phyloP scores from a whole-genome alignment of 441 rosid genomes.

The Iberis amara region DNA sequence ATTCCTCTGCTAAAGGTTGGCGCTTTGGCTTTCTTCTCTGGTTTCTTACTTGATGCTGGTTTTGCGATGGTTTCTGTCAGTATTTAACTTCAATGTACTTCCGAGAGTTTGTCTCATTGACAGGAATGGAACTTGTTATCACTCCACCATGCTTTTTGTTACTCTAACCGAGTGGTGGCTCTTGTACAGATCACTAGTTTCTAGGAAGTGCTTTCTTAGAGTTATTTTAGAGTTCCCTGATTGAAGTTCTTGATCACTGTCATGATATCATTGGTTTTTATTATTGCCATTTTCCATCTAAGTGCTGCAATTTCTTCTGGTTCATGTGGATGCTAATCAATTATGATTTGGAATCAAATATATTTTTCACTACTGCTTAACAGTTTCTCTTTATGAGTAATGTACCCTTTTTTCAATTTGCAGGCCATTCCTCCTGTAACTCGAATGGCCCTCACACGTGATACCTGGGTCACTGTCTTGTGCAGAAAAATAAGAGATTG shows the following conservation, averaged over 20 bases:
- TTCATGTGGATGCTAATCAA: constrained; percentile 2
- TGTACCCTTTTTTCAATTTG: constrained; percentile 3
- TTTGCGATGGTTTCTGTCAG: background rate
- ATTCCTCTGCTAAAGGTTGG: constrained; percentile 85
- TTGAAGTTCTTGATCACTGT: constrained; percentile 3
- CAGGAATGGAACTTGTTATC: too few species aligned
- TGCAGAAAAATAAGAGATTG: constrained; percentile 91
- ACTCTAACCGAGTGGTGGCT: too few species aligned
- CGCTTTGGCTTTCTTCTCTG: constrained; percentile 18
- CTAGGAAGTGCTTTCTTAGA: background rate
- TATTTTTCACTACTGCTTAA: background rate
- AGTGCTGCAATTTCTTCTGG: too few species aligned
- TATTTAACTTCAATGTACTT: background rate
- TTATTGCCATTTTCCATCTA: too few species aligned
- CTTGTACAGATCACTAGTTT: too few species aligned
- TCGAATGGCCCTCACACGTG: constrained; percentile 84
- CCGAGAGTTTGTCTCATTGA: too few species aligned
- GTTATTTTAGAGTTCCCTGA: background rate
- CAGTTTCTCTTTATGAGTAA: background rate
- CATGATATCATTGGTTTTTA: too few species aligned
- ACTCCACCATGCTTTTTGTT: too few species aligned
- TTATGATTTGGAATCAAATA: constrained; percentile 10
- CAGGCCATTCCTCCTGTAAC: constrained; percentile 90
- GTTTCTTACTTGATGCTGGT: background rate
- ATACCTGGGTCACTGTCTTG: constrained; percentile 91